phyloP scores from a whole-genome alignment of 345 rosid species.

The Euphorbia pulcherrima region DNA sequence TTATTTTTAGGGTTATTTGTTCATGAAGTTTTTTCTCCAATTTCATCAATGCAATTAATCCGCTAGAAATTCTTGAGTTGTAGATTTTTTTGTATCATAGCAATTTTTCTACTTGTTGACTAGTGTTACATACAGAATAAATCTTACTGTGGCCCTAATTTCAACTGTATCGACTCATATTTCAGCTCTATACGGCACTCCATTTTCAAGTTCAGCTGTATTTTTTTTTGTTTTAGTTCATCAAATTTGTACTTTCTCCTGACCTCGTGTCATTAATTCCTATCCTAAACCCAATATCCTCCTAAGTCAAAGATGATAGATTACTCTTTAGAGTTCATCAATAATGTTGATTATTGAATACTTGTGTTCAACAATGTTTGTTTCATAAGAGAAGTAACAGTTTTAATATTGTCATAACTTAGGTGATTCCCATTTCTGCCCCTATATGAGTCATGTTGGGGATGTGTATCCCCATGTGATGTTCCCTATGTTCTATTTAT shows the following conservation, averaged over 20 bases:
- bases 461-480: neutral
- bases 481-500: neutral
- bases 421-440: neutral
- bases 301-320: neutral
- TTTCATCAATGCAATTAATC: neutral
- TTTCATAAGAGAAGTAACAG: neutral
- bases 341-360: neutral
- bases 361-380: neutral
- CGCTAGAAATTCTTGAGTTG: neutral
- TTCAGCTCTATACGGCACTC: neutral
- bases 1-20: neutral
- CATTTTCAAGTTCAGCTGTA: neutral
- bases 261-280: neutral
- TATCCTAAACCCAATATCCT: neutral
- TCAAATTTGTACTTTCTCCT: neutral
- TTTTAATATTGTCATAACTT: neutral
- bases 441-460: neutral
- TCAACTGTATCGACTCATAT: neutral
- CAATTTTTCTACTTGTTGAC: neutral
- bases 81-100: neutral
- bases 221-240: neutral
- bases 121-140: neutral
- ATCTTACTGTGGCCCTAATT: neutral
- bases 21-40: too few relatives aligned
- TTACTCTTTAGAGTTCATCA: slow-evolving; percentile 1